These are phyloP conservation scores for Tanacetum coccineum DNA, from an alignment of 129 eudicot species.

Conservation along the genomic window DNA sequence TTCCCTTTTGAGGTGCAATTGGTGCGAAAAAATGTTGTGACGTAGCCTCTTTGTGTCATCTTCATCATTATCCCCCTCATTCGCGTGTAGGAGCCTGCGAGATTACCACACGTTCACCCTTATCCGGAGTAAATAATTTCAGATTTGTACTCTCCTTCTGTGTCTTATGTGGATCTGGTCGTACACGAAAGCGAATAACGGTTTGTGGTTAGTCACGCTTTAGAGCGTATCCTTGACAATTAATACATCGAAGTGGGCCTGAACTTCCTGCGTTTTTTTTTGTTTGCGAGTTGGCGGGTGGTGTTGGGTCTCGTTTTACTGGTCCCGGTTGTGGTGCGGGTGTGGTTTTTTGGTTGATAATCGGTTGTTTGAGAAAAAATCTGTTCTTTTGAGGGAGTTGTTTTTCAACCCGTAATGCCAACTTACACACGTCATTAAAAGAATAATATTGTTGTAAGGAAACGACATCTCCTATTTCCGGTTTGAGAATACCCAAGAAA, in stretches of 20 bases:
- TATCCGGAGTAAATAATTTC: neutral
- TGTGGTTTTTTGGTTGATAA: neutral
- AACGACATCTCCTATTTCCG: neutral
- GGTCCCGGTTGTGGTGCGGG: neutral
- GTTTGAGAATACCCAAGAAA: neutral
- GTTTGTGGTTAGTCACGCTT: neutral
- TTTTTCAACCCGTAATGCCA: neutral
- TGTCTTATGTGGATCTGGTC: neutral
- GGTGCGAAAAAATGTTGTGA: neutral
- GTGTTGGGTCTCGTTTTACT: neutral
- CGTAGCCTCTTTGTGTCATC: neutral
- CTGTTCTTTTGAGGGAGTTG: neutral
- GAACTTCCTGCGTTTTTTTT: too few relatives aligned
- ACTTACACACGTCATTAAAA: neutral
- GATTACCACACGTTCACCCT: neutral
- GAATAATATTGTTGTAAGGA: neutral
- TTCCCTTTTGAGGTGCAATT: neutral
- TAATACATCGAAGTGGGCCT: neutral
- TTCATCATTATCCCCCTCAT: neutral
- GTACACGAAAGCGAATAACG: neutral
- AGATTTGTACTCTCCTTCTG: neutral
- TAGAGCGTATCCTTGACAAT: neutral
- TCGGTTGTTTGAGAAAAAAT: too few relatives aligned
- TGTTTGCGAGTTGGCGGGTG: neutral
- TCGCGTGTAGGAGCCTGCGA: neutral